Evolutionary conservation across 345 rosid genomes (phyloP), one percentile per base, ranked within the genome.

Genomic region (Gossypium herbaceum): DNA sequence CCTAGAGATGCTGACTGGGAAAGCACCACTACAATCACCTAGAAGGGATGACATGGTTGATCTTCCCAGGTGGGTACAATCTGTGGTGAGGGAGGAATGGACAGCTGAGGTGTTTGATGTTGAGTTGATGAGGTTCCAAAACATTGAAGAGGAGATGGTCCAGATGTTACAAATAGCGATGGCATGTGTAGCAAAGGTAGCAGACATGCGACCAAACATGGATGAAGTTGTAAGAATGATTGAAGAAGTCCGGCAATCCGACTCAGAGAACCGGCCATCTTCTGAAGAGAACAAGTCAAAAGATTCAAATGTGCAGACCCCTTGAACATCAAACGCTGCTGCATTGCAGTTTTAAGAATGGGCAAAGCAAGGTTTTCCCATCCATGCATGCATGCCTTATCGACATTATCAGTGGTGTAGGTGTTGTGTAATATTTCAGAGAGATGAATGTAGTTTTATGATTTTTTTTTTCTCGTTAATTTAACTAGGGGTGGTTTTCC

Each of bases 1-100:
- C 47, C 93, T 94, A 0, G 97, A 94, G 80, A 86, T 94, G 91
- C 82, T 92, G 77, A 92, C 96, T 0, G 97, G 94, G 57, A 88
- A 82, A 82, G 87, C 92, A 73, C 94, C 92, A 5, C 79, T 88
- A 43, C 88, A 87, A 80, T 90, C 94, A 3, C 92, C 91, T 22
- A 82, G 85, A 7, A 89, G 89, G 7, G 90, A 89, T 19, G 96
- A 89, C 81, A 84, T 84, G 89, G 89, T 82, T 47, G 97, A 92
- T 75, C 96, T 92, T 7, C 98, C 97, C 0, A 83, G 89, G 73
- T 92, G 97, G 98, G 98, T 94, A 4, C 96, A 90, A 74, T 92
- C 96, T 1, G 94, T 94, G n/a, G 93, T 92, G n/a, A 84, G 91
- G 76, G 97, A 94, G 78, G 96, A 88, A 71, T 87, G 94, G 96